Conservation (phyloP, 805 yeast species). For the Wickerhamiella spandovensis region DNA sequence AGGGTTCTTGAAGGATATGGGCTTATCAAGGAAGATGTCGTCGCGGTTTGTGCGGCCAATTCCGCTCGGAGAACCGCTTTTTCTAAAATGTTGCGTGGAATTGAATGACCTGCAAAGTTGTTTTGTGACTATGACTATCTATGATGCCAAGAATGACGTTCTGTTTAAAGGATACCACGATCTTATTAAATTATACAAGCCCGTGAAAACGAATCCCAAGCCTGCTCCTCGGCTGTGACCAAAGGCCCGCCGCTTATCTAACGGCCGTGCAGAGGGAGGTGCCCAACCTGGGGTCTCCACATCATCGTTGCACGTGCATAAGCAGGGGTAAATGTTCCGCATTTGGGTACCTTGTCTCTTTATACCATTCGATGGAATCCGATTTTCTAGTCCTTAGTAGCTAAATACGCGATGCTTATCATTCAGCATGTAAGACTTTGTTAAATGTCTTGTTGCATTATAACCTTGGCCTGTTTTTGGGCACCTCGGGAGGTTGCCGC, state of each 20-base stretch:
- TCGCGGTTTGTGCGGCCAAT: conserved; percentile 13
- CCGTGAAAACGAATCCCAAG: not conserved
- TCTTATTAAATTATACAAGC: conserved; percentile 8
- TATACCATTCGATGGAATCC: too few relatives aligned
- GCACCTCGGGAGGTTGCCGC: too few relatives aligned
- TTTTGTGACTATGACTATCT: conserved; percentile 8
- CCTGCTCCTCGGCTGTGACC: not conserved
- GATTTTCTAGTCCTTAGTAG: too few relatives aligned
- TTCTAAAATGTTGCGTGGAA: conserved; percentile 8
- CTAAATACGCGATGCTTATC: too few relatives aligned
- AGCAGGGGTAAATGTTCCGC: not conserved
- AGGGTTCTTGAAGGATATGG: conserved; percentile 2
- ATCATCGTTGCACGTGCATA: not conserved
- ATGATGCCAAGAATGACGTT: conserved; percentile 5
- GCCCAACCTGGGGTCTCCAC: not conserved
- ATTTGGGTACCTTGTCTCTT: too few relatives aligned
- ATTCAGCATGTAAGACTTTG: too few relatives aligned
- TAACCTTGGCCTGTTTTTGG: too few relatives aligned
- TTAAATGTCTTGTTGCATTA: too few relatives aligned
- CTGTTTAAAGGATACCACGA: conserved; percentile 15
- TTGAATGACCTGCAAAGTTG: conserved; percentile 9
- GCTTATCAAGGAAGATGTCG: conserved; percentile 15
- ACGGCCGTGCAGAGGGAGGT: too few relatives aligned
- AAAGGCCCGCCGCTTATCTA: too few relatives aligned
- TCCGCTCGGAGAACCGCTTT: conserved; percentile 10